Evolutionary conservation across 2,329 filamentous ascomycete genomes (phyloP).

Genomic region (Ambrosiella beaveri): DNA sequence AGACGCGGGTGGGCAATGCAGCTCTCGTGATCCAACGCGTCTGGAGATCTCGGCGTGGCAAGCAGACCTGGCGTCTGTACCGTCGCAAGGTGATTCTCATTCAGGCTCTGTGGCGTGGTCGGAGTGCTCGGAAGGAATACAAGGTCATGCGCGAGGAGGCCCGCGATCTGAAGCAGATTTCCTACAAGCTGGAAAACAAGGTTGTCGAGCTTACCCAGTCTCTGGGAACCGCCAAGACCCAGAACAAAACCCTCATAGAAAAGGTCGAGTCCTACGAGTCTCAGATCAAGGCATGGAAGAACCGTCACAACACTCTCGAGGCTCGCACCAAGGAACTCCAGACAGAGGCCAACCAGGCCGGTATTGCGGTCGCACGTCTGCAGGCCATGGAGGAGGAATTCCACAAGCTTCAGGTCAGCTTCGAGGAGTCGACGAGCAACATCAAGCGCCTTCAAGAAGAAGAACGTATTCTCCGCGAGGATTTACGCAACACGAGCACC

Average conservation of each 20-base stretch:
- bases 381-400: constrained; percentile 91
- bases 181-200: constrained; percentile 99
- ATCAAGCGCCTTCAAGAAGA: constrained; percentile 92
- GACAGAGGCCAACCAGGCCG: constrained; percentile 90
- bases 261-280: constrained; percentile 93
- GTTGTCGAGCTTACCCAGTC: constrained; percentile 95
- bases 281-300: constrained; percentile 93
- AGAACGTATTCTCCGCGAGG: constrained; percentile 70
- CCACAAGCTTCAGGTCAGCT: constrained; percentile 72
- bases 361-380: constrained; percentile 80
- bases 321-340: constrained; percentile 84
- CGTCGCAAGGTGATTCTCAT: constrained; percentile 77
- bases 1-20: constrained; percentile 83
- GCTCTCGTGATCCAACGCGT: constrained; percentile 77
- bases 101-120: constrained; percentile 87
- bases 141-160: constrained; percentile 88
- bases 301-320: constrained; percentile 76
- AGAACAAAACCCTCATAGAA: constrained; percentile 76
- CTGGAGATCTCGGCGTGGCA: constrained; percentile 66
- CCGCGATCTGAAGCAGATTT: constrained; percentile 96
- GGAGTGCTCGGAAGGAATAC: constrained; percentile 62
- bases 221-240: constrained; percentile 75
- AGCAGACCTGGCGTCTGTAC: constrained; percentile 73
- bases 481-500: constrained; percentile 57
- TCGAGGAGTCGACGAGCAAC: constrained; percentile 77